Conservation (phyloP, 1,139 yeast species). For the Pichia sp. region DNA sequence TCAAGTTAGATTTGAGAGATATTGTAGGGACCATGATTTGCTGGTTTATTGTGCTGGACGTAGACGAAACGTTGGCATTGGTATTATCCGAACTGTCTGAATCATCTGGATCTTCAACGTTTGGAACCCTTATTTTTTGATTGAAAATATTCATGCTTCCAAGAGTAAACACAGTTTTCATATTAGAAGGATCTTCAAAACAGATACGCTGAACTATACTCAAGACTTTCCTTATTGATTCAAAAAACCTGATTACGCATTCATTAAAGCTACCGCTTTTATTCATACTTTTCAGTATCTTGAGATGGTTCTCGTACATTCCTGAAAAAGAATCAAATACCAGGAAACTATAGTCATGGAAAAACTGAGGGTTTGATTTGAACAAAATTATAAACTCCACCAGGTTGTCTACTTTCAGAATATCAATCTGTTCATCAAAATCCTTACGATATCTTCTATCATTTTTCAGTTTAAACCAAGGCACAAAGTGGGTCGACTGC, state of each 20-base stretch:
- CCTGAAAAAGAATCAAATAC: conserved; percentile 8
- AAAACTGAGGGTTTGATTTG: conserved; percentile 3
- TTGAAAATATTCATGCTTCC: conserved; percentile 18
- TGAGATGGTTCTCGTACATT: conserved; percentile 11
- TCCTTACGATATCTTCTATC: neutral
- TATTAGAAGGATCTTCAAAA: conserved; percentile 2
- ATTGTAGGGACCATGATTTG: conserved; percentile 21
- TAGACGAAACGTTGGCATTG: neutral
- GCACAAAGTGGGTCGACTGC: no score
- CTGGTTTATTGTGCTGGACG: conserved; percentile 12
- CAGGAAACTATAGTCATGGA: conserved; percentile 15
- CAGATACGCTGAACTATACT: neutral
- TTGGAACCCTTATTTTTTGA: conserved; percentile 12
- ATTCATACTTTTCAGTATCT: no score
- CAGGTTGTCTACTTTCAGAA: conserved; percentile 11
- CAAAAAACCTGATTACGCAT: conserved; percentile 2
- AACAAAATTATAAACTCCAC: conserved; percentile 16
- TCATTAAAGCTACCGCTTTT: no score
- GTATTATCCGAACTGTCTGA: neutral
- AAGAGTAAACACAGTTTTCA: conserved; percentile 13
- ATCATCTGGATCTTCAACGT: no score
- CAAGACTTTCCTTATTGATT: conserved; percentile 1
- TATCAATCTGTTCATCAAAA: conserved; percentile 7
- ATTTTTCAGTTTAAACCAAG: conserved; percentile 17
- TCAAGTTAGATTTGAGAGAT: conserved; percentile 19